Evolutionary conservation across 176 grass and related monocot genomes (phyloP).

Genomic region (Tillandsia fasciculata): DNA sequence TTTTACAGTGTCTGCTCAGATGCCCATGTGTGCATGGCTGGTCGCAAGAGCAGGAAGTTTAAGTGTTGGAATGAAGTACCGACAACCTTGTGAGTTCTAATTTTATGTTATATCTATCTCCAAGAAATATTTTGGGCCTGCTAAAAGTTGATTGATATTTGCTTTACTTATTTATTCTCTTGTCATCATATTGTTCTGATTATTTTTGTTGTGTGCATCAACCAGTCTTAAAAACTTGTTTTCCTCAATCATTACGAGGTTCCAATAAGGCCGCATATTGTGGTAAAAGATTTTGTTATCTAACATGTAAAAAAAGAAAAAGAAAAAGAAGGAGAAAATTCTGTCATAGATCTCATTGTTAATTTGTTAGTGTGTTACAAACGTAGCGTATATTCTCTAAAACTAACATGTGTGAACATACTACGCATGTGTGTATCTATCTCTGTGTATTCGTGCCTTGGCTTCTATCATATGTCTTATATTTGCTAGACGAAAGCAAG

Average conservation of each 20-base stretch:
- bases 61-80: constrained; percentile 68
- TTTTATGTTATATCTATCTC: constrained; percentile 9
- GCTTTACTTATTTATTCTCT: background rate
- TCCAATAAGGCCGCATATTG: too few species aligned
- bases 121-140: background rate
- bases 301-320: too few species aligned
- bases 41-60: constrained; percentile 56
- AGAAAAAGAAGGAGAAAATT: too few species aligned
- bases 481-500: constrained; percentile 37
- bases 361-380: too few species aligned
- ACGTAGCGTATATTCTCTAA: too few species aligned
- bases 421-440: constrained; percentile 5
- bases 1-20: constrained; percentile 47
- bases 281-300: too few species aligned
- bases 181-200: too few species aligned
- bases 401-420: too few species aligned
- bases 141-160: background rate
- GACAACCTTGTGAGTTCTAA: constrained; percentile 49
- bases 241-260: too few species aligned
- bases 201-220: too few species aligned
- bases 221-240: too few species aligned
- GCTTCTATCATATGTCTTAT: constrained; percentile 17
- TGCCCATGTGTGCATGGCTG: constrained; percentile 60
- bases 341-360: too few species aligned
- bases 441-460: constrained; percentile 9